phyloP scores from a whole-genome alignment of 352 stramenopile genomes.

The Thraustochytrium striatum region DNA sequence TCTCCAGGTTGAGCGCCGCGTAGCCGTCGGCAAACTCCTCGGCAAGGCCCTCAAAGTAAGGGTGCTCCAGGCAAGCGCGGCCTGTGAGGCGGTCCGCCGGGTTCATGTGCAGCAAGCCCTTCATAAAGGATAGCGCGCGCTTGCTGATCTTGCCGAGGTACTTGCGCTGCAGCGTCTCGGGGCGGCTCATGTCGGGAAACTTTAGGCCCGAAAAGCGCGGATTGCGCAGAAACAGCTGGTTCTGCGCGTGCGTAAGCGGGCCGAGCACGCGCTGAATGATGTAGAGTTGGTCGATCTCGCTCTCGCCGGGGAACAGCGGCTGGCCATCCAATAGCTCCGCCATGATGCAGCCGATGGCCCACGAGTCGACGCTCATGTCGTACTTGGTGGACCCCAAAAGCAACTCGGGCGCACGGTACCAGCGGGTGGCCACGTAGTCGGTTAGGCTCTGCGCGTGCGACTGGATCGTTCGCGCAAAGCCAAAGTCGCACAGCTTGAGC shows the following conservation, averaged over 20 bases:
- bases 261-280: conserved; percentile 61
- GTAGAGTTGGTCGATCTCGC: conserved; percentile 57
- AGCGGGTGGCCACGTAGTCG: conserved; percentile 91
- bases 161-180: conserved; percentile 81
- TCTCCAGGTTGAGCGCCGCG: neutral
- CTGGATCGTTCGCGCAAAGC: conserved; percentile 62
- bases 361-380: conserved; percentile 85
- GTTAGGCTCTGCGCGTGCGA: conserved; percentile 60
- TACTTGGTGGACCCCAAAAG: conserved; percentile 84
- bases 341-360: conserved; percentile 84
- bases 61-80: conserved; percentile 71
- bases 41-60: conserved; percentile 71
- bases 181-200: conserved; percentile 82
- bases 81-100: conserved; percentile 70
- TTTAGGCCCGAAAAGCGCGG: conserved; percentile 82
- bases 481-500: conserved; percentile 74
- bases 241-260: conserved; percentile 75
- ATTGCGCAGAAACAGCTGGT: conserved; percentile 83
- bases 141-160: conserved; percentile 79
- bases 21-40: conserved; percentile 35
- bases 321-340: conserved; percentile 75
- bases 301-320: conserved; percentile 72
- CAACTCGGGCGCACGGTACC: conserved; percentile 87
- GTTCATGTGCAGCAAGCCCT: conserved; percentile 68
- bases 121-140: conserved; percentile 71